Evolutionary conservation across 2,329 filamentous ascomycete genomes (phyloP).

Genomic region (Pseudocercospora crystallina): DNA sequence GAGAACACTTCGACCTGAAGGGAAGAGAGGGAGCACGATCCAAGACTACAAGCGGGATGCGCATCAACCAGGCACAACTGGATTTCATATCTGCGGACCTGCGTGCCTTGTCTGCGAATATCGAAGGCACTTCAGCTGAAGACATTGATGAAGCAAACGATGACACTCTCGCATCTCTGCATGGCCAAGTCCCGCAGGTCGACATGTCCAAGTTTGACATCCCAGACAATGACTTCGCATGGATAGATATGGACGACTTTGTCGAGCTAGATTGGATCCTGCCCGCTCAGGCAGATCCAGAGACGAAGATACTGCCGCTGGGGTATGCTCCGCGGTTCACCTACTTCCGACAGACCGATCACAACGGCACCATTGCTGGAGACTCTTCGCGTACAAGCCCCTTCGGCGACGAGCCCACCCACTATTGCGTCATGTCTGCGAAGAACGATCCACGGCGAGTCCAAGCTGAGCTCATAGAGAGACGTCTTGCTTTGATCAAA

Average conservation of each 20-base stretch:
- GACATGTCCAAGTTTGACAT: conserved; percentile 88
- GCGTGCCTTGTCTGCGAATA: conserved; percentile 86
- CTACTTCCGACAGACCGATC: conserved; percentile 96
- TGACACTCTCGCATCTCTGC: conserved; percentile 57
- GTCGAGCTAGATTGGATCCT: conserved; percentile 96
- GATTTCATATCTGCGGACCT: conserved; percentile 91
- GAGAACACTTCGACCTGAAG: conserved; percentile 84
- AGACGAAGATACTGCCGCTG: conserved; percentile 90
- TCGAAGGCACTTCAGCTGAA: conserved; percentile 75
- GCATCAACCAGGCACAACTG: conserved; percentile 90
- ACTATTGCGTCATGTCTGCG: conserved; percentile 87
- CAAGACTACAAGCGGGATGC: conserved; percentile 85
- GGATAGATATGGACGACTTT: conserved; percentile 99
- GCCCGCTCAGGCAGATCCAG: conserved; percentile 82
- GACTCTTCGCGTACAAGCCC: conserved; percentile 80
- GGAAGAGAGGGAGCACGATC: conserved; percentile 66
- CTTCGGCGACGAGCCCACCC: conserved; percentile 90
- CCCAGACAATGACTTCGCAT: conserved; percentile 89
- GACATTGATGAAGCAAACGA: conserved; percentile 69
- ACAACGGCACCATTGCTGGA: conserved; percentile 74
- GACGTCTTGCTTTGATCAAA: conserved; percentile 74
- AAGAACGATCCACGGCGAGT: conserved; percentile 76
- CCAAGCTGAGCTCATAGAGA: conserved; percentile 80
- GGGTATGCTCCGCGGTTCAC: conserved; percentile 93
- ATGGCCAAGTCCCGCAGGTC: conserved; percentile 52